These are phyloP conservation scores for Neltuma alba DNA, from an alignment of 306 rosid genomes.

Conservation along the genomic window DNA sequence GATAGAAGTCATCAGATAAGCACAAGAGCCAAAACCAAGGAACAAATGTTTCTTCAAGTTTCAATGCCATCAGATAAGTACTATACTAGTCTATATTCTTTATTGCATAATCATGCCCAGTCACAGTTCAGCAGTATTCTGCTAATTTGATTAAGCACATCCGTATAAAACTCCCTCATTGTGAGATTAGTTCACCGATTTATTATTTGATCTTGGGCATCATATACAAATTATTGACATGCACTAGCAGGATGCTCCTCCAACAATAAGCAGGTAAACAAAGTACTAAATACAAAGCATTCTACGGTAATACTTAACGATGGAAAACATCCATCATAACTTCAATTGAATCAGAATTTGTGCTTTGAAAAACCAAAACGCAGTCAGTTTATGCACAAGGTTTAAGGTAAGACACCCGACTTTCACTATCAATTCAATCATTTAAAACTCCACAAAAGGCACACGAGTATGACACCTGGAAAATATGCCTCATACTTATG, in stretches of 20 bases:
- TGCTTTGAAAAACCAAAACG: neutral
- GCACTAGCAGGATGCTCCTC: neutral
- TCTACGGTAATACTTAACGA: neutral
- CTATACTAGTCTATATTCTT: neutral
- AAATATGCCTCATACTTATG: neutral
- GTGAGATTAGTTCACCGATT: neutral
- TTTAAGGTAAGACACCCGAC: neutral
- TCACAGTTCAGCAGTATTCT: neutral
- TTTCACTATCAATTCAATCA: neutral
- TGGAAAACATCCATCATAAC: neutral
- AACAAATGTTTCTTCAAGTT: conserved; percentile 5
- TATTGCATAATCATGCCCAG: neutral
- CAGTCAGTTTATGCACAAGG: conserved; percentile 7
- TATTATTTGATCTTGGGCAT: conserved; percentile 19
- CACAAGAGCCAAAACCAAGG: neutral
- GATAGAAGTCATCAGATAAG: neutral
- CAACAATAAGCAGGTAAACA: neutral
- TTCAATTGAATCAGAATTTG: neutral
- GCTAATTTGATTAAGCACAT: neutral
- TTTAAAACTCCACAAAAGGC: conserved; percentile 8
- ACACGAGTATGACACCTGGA: conserved; percentile 9
- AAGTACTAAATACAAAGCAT: conserved; percentile 1
- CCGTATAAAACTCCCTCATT: neutral
- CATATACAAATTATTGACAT: conserved; percentile 1
- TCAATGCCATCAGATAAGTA: neutral